Evolutionary conservation across 345 rosid genomes (phyloP).

Genomic region (Anacardium occidentale): DNA sequence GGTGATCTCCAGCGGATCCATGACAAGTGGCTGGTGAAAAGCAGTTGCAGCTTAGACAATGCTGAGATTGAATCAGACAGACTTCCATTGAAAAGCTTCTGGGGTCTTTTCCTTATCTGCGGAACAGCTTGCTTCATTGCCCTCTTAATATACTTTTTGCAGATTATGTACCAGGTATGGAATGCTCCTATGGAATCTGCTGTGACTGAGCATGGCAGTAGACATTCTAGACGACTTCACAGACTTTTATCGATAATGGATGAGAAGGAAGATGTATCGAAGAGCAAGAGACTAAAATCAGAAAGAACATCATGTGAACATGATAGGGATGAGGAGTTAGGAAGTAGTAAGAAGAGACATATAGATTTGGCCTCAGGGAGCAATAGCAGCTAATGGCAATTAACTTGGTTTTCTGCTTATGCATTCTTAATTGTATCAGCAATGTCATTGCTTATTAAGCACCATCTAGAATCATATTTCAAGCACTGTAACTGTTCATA

Average conservation of each 20-base stretch:
- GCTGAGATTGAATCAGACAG: conserved; percentile 68
- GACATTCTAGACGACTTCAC: conserved; percentile 45
- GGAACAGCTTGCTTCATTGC: conserved; percentile 77
- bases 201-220: conserved; percentile 27
- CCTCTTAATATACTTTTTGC: conserved; percentile 57
- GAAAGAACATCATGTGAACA: conserved; percentile 38
- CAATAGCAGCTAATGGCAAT: not conserved
- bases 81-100: conserved; percentile 76
- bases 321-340: conserved; percentile 27
- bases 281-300: conserved; percentile 42
- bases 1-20: conserved; percentile 96
- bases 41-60: conserved; percentile 60
- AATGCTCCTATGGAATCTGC: conserved; percentile 25
- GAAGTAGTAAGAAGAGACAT: conserved; percentile 22
- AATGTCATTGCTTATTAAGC: not conserved
- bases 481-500: not conserved
- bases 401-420: not conserved
- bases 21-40: conserved; percentile 83
- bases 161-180: conserved; percentile 42
- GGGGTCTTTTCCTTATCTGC: conserved; percentile 82
- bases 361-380: conserved; percentile 17
- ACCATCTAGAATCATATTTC: not conserved
- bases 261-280: conserved; percentile 57
- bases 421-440: not conserved
- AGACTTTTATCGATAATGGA: conserved; percentile 73